These are phyloP conservation scores for Haplographium delicatum DNA, from an alignment of 495 filamentous ascomycete genomes.

Conservation along the genomic window DNA sequence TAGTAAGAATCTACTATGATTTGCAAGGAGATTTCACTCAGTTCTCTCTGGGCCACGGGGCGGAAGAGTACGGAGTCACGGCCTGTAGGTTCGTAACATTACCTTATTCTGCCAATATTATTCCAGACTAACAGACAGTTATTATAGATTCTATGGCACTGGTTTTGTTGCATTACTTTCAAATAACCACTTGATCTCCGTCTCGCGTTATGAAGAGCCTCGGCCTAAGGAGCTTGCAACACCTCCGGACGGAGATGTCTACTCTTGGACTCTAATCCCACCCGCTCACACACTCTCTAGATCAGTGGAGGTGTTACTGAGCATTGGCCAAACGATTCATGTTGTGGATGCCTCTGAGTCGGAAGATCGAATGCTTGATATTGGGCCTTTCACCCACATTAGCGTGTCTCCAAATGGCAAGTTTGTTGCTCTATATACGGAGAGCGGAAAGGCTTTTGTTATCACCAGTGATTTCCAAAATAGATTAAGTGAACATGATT, in stretches of 20 bases:
- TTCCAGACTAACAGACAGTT: constrained; percentile 8
- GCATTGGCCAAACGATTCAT: constrained; percentile 78
- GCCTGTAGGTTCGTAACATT: constrained; percentile 57
- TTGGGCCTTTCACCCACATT: constrained; percentile 88
- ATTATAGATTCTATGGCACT: constrained; percentile 65
- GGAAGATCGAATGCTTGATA: constrained; percentile 83
- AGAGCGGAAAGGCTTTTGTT: constrained; percentile 83
- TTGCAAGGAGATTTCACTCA: constrained; percentile 91
- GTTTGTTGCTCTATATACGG: constrained; percentile 80
- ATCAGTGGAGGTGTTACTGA: constrained; percentile 88
- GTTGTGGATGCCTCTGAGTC: constrained; percentile 82
- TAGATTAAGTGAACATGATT: constrained; percentile 87
- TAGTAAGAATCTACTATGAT: constrained; percentile 86
- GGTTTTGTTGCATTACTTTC: constrained; percentile 90
- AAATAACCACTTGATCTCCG: constrained; percentile 82
- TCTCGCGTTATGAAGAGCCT: constrained; percentile 86
- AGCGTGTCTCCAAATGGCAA: constrained; percentile 85
- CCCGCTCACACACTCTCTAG: constrained; percentile 88
- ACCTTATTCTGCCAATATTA: too few species aligned
- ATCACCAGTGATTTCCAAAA: constrained; percentile 92
- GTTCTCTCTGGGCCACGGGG: constrained; percentile 87
- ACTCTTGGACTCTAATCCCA: constrained; percentile 86
- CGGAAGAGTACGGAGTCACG: constrained; percentile 80
- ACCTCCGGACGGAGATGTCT: constrained; percentile 71
- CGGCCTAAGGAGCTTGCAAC: constrained; percentile 76